Evolutionary conservation across 129 eudicot species (phyloP).

Genomic region (Flaveria brownii): DNA sequence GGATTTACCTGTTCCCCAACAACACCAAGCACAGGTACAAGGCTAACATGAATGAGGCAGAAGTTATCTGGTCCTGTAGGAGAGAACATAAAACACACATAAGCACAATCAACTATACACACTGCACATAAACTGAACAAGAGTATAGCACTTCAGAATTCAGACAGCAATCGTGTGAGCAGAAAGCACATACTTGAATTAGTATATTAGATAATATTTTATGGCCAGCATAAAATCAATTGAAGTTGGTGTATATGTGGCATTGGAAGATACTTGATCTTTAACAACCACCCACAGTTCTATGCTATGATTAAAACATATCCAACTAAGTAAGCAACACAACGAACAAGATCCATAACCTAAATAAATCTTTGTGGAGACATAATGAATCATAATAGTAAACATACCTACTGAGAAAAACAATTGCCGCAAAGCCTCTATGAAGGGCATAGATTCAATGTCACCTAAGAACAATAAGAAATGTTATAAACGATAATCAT

Average conservation of each 20-base stretch:
- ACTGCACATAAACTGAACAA: background rate
- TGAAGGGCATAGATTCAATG: slow-evolving; percentile 99
- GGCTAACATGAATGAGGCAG: slow-evolving; percentile 95
- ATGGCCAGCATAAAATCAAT: background rate
- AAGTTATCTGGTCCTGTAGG: slow-evolving; percentile 83
- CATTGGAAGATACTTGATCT: background rate
- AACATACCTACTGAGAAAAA: slow-evolving; percentile 77
- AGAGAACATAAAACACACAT: slow-evolving; percentile 8
- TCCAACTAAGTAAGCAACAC: background rate
- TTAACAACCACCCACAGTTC: background rate
- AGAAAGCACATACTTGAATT: background rate
- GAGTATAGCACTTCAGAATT: background rate
- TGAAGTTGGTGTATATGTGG: slow-evolving; percentile 23
- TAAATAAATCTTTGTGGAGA: background rate
- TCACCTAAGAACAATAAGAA: slow-evolving; percentile 61
- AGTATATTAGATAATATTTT: background rate
- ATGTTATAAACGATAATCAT: slow-evolving; percentile 1
- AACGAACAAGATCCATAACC: background rate
- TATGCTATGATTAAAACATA: background rate
- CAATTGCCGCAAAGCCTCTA: slow-evolving; percentile 93
- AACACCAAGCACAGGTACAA: slow-evolving; percentile 90
- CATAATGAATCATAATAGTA: background rate
- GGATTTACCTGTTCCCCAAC: slow-evolving; percentile 93
- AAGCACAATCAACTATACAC: slow-evolving; percentile 8
- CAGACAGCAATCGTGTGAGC: background rate